Evolutionary conservation across 768 basidiomycete species (phyloP), one percentile per base, ranked within the genome.

Genomic region (Panellus pusillus): DNA sequence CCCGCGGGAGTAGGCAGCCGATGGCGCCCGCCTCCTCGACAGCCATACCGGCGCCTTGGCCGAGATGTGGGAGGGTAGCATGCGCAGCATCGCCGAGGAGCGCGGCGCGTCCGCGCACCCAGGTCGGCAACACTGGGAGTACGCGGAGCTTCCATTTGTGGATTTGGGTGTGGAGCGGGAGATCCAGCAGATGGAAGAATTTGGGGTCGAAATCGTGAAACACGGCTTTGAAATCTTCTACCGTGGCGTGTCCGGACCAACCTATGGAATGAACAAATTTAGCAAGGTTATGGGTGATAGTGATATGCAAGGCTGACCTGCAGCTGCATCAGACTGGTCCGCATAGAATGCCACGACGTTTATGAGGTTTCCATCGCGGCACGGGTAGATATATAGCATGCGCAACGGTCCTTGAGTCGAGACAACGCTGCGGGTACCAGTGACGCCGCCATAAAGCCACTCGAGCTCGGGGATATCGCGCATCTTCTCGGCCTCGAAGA

Each of bases 41-140:
- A 8, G 64, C 67, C 53, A 66, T 65, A 9, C 61, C 67, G 4
- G 61, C 62, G 11, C 66, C 65, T 36, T 64, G 61, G 6, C 60
- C 67, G 12, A 63, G 43, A 17, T 63, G 52, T 4, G 67, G 64
- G 0, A 59, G 54, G 31, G 65, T 68, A 1, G 58, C 67, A 35
- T 68, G 67, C 6, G 65, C 61, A 4, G 54, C 50, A 11, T 59
- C 58, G 1, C 58, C 57, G 1, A 57, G 35, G 12, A 58, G 42
- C 5, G 50, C 52, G 0, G 57, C 35, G 13, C 50, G 54, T 1
- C 50, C 54, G 12, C 50, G 48, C 24, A 50, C 55, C 58, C 58
- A 60, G 2, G 54, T 60, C n/a, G 54, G 58, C 7, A 60, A 20
- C 6, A 50, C 7, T 4, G 58, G 58, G 20, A 48, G 9, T 1